These are phyloP conservation scores for Neoboletus brunneissimus DNA, from an alignment of 768 basidiomycete species.

Conservation along the genomic window DNA sequence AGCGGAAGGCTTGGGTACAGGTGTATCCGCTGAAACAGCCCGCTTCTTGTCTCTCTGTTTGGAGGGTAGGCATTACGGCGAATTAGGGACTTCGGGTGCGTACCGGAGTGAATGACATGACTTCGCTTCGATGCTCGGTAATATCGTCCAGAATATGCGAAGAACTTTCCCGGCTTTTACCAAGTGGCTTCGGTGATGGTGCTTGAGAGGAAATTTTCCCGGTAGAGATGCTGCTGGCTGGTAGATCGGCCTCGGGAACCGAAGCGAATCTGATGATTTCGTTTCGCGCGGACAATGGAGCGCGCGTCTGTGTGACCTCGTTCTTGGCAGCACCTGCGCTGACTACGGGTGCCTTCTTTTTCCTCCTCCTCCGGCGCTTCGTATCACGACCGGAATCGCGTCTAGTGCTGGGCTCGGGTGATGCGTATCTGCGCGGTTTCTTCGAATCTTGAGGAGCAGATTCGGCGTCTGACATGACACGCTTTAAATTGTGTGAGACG, in stretches of 20 bases:
- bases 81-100: neutral
- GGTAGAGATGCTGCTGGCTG: neutral
- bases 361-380: constrained; percentile 29
- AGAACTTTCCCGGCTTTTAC: neutral
- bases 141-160: neutral
- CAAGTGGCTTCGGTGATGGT: neutral
- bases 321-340: constrained; percentile 3
- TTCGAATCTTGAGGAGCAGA: constrained; percentile 19
- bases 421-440: constrained; percentile 23
- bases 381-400: constrained; percentile 23
- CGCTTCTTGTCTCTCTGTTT: constrained; percentile 8
- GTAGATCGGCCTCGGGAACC: constrained; percentile 8
- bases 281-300: constrained; percentile 24
- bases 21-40: neutral
- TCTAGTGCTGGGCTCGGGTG: constrained; percentile 12
- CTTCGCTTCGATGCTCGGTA: neutral
- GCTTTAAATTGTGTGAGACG: constrained; percentile 9
- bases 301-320: constrained; percentile 10
- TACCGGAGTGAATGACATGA: constrained; percentile 16
- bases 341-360: constrained; percentile 30
- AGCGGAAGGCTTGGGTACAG: neutral
- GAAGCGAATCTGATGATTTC: constrained; percentile 28
- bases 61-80: constrained; percentile 5
- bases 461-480: constrained; percentile 26
- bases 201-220: neutral